phyloP scores from a whole-genome alignment of 2,329 filamentous ascomycete species.

The Aspergillus tamarii region DNA sequence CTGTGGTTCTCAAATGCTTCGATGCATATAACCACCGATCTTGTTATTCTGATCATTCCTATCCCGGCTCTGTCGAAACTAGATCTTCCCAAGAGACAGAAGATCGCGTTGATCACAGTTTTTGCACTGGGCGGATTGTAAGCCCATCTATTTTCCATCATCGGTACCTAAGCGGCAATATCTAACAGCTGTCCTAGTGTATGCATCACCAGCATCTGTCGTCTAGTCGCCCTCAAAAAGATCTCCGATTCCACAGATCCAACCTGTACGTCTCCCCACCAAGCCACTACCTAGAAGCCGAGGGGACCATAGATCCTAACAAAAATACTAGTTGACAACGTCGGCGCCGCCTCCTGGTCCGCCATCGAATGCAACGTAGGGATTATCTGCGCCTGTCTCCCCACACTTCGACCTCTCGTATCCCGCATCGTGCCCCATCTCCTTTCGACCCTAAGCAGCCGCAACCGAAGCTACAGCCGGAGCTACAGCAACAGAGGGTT shows the following conservation, averaged over 20 bases:
- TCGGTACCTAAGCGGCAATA: not conserved
- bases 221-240: conserved; percentile 35
- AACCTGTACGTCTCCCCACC: conserved; percentile 31
- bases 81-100: conserved; percentile 47
- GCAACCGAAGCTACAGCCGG: conserved; percentile 19
- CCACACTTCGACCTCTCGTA: conserved; percentile 42
- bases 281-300: not conserved
- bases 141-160: not conserved
- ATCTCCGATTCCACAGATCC: conserved; percentile 38
- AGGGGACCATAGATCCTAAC: too few species aligned
- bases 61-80: conserved; percentile 47
- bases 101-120: conserved; percentile 43
- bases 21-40: conserved; percentile 50
- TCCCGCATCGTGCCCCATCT: conserved; percentile 34
- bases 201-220: conserved; percentile 40
- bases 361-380: conserved; percentile 45
- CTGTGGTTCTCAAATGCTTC: conserved; percentile 51
- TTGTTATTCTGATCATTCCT: conserved; percentile 49
- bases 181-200: conserved; percentile 23
- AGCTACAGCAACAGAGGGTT: conserved; percentile 17
- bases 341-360: conserved; percentile 41
- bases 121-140: conserved; percentile 47
- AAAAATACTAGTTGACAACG: conserved; percentile 33
- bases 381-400: conserved; percentile 47
- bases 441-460: conserved; percentile 30